Base-by-base conservation (phyloP, 768 basidiomycete genomes). In the Kwoniella mangroviensis region DNA sequence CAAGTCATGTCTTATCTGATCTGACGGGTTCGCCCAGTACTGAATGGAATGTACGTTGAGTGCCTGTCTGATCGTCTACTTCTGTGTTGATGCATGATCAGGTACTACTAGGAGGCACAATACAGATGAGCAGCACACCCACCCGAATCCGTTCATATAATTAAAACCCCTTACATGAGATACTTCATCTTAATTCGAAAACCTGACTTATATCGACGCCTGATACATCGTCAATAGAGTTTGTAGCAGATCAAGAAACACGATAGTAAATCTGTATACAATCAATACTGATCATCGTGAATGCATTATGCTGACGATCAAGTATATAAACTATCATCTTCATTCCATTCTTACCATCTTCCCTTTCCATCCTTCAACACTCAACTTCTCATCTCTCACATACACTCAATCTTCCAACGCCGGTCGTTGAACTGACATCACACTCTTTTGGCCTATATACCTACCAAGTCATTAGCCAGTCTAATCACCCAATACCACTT, bases 391-490 rank as follows among this genome's bases (percentile, higher is more conserved):
- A 12, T 22, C 56, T 24, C 65, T 40, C 41, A 56, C 19, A 9
- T 17, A 11, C 41, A 13, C 65, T 66, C 43, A 9, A 49, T 13
- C 19, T 56, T 61, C 67, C 67, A 68, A 68, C 67, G 67, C 67
- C 67, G 67, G 67, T 63, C 67, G 67, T 68, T 68, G 67, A 61
- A 68, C 59, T 63, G 56, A 58, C 59, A 52, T 49, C 57, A 68
- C 67, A 68, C 67, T 68, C 67, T 54, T 68, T 68, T 68, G 45
- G 42, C 24, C 52, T n/a, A 21, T 65, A 45, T 65, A 65, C 63
- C 45, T 56, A 21, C 40, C n/a, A 54, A 15, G 11, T 9, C 41
- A 13, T 7, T 65, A 65, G 63, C 63, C 52, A 65, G 63, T 65
- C 53, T 65, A 65, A 21, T 43, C 43, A 12, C 34, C n/a, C 28